These are phyloP conservation scores for Fomitiporia mediterranea DNA, from an alignment of 1,284 basidiomycete genomes.

Conservation along the genomic window DNA sequence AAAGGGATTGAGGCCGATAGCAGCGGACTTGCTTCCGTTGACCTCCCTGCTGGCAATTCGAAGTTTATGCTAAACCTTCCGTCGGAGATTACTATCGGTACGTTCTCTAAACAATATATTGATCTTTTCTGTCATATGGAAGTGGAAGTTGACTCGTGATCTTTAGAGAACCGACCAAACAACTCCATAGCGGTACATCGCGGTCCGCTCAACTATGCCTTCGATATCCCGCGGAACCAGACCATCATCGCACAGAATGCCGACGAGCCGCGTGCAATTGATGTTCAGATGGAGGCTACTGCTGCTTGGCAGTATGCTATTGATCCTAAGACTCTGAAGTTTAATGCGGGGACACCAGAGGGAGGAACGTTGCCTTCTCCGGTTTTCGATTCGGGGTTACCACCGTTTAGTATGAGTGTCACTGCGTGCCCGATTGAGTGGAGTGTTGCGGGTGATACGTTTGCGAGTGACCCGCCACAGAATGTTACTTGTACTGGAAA, in stretches of 20 bases:
- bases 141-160: slow-evolving; percentile 1
- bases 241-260: slow-evolving; percentile 42
- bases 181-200: slow-evolving; percentile 52
- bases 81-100: slow-evolving; percentile 45
- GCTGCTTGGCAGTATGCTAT: slow-evolving; percentile 52
- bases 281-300: slow-evolving; percentile 49
- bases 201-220: slow-evolving; percentile 53
- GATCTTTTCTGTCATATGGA: neutral
- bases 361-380: slow-evolving; percentile 44
- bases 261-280: slow-evolving; percentile 44
- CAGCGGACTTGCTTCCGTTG: slow-evolving; percentile 45
- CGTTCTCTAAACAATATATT: slow-evolving; percentile 6
- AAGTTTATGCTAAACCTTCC: slow-evolving; percentile 43
- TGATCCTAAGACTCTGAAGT: slow-evolving; percentile 47
- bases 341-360: slow-evolving; percentile 36
- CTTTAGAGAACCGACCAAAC: slow-evolving; percentile 45
- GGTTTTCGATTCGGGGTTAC: slow-evolving; percentile 49
- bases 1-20: slow-evolving; percentile 34
- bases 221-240: slow-evolving; percentile 41
- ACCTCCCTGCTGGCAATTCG: slow-evolving; percentile 41
- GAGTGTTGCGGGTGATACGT: slow-evolving; percentile 45
- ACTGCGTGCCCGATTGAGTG: slow-evolving; percentile 49
- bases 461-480: slow-evolving; percentile 45
- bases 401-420: slow-evolving; percentile 47
- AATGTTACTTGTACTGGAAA: slow-evolving; percentile 42